Percentiles rank a stretch among this genome's conserved stretches.
Evolutionary conservation across 345 rosid species (phyloP).

Genomic region (Tarenaya hassleriana): DNA sequence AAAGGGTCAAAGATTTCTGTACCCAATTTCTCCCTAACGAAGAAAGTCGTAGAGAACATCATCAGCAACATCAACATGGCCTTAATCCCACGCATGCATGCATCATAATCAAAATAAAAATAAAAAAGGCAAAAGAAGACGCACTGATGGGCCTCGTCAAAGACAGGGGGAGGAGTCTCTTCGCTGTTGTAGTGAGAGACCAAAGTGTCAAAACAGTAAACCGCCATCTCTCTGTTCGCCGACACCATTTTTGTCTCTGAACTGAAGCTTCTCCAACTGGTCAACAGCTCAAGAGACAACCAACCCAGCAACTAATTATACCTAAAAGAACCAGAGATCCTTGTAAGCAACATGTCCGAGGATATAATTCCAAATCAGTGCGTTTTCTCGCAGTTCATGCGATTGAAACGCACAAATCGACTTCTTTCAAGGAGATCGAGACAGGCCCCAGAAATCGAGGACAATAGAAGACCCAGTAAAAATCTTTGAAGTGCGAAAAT

Average conservation of each 20-base stretch:
- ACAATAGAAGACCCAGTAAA: background rate
- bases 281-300: background rate
- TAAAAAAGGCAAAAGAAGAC: background rate
- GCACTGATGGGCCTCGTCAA: constrained; percentile 79
- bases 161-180: constrained; percentile 81
- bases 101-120: background rate
- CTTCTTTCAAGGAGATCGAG: no score
- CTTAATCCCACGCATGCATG: no score
- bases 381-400: no score
- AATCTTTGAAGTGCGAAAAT: background rate
- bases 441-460: no score
- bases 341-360: no score
- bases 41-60: no score
- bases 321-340: constrained; percentile 16
- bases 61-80: no score
- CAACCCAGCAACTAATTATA: constrained; percentile 9
- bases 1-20: no score
- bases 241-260: constrained; percentile 65
- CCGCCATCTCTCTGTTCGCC: constrained; percentile 97
- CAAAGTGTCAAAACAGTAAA: constrained; percentile 88
- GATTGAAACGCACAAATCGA: no score
- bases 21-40: no score
- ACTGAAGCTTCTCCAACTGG: no score
- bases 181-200: constrained; percentile 86
- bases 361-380: no score